These are phyloP conservation scores for Exophiala aquamarina DNA, from an alignment of 2,329 filamentous ascomycete genomes.

Conservation along the genomic window DNA sequence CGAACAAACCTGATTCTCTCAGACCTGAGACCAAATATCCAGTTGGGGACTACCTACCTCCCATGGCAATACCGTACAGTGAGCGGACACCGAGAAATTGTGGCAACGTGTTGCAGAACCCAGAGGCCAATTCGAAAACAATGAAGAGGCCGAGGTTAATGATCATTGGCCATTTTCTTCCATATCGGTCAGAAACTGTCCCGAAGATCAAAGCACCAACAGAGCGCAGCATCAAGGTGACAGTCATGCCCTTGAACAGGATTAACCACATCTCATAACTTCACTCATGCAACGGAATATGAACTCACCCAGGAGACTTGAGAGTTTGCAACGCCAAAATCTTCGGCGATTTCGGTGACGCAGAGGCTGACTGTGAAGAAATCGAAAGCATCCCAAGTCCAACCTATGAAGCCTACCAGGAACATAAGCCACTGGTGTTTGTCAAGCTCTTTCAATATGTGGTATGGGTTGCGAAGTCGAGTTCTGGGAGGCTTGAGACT, in stretches of 20 bases:
- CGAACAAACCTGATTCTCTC: conserved; percentile 46
- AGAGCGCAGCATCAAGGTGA: conserved; percentile 59
- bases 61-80: conserved; percentile 64
- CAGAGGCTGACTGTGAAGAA: conserved; percentile 62
- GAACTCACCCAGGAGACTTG: conserved; percentile 61
- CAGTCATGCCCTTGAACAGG: conserved; percentile 39
- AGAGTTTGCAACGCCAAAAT: conserved; percentile 53
- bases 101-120: conserved; percentile 57
- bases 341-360: conserved; percentile 51
- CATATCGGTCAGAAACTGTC: conserved; percentile 50
- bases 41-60: conserved; percentile 34
- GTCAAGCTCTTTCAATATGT: conserved; percentile 51
- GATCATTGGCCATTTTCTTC: conserved; percentile 59
- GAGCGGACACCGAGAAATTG: conserved; percentile 59
- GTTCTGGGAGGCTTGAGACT: conserved; percentile 35
- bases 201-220: conserved; percentile 61
- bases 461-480: conserved; percentile 52
- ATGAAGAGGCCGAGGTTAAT: conserved; percentile 62
- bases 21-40: not conserved
- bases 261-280: conserved; percentile 18
- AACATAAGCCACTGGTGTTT: conserved; percentile 62
- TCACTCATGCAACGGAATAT: too few species aligned
- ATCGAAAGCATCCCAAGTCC: conserved; percentile 58
- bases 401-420: conserved; percentile 38
- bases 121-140: conserved; percentile 58